phyloP scores from a whole-genome alignment of 148 eudicot species.

The Agrostemma githago region DNA sequence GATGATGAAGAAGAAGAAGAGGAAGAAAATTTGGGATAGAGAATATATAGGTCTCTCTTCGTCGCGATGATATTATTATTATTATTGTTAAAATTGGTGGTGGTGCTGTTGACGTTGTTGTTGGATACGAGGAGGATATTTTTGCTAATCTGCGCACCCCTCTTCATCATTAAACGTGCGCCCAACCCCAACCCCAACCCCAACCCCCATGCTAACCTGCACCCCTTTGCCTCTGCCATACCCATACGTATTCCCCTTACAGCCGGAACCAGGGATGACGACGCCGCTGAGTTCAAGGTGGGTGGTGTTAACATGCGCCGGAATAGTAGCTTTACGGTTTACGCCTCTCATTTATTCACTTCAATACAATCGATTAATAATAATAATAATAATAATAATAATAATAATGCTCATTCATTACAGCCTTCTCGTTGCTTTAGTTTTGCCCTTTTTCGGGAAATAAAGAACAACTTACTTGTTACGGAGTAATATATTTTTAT shows the following conservation, averaged over 20 bases:
- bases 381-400: no score
- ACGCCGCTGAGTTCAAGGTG: slow-evolving; percentile 9
- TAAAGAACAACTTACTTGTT: no score
- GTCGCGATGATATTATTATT: neutral
- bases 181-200: neutral
- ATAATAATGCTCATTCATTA: no score
- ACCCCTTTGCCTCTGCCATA: neutral
- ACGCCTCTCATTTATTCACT: no score
- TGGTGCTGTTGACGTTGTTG: neutral
- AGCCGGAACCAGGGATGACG: neutral
- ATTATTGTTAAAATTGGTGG: neutral
- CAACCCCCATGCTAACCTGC: no score
- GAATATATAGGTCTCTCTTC: slow-evolving; percentile 20
- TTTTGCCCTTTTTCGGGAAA: no score
- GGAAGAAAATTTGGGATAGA: neutral
- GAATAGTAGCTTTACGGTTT: slow-evolving; percentile 12
- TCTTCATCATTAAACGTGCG: slow-evolving; percentile 21
- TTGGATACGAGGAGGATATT: slow-evolving; percentile 9
- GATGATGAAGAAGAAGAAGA: slow-evolving; percentile 18
- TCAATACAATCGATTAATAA: no score
- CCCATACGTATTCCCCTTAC: no score
- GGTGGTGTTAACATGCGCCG: slow-evolving; percentile 24
- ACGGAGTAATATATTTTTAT: no score
- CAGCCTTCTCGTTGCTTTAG: no score
- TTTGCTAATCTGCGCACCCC: slow-evolving; percentile 36